These are phyloP conservation scores for Xylariaceae sp. DNA, from an alignment of 2,329 filamentous ascomycete species.

Conservation along the genomic window DNA sequence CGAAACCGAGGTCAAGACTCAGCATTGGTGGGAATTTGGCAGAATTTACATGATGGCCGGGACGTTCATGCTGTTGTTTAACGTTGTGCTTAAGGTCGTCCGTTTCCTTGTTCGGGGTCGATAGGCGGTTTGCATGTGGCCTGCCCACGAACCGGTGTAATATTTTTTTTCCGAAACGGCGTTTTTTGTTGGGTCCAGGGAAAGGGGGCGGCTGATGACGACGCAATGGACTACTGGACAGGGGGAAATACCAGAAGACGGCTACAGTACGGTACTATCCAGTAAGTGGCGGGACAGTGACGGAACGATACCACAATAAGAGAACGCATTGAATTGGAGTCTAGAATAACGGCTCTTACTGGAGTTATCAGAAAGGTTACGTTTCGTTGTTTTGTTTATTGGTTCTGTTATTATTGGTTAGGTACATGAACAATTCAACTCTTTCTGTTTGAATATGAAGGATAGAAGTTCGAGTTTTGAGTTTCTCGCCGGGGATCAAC, in stretches of 20 bases:
- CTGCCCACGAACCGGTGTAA: not conserved
- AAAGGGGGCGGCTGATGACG: not conserved
- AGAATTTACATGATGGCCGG: conserved; percentile 51
- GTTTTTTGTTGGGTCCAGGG: not conserved
- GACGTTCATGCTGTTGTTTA: conserved; percentile 41
- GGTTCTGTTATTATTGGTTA: not conserved
- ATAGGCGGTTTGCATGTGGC: not conserved
- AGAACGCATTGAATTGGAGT: conserved; percentile 16
- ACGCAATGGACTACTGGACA: not conserved
- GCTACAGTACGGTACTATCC: not conserved
- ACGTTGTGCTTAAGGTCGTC: conserved; percentile 29
- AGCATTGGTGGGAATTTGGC: conserved; percentile 51
- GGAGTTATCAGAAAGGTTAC: not conserved
- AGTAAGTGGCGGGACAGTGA: not conserved
- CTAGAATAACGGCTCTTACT: not conserved
- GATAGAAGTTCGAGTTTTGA: not conserved
- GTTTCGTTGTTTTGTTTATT: not conserved
- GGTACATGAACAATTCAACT: not conserved
- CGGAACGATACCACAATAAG: conserved; percentile 9
- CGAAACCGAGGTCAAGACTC: conserved; percentile 56
- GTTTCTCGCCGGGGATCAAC: conserved; percentile 9
- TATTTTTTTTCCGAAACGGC: not conserved
- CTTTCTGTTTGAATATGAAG: not conserved
- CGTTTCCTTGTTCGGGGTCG: conserved; percentile 8
- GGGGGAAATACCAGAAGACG: not conserved